Percentiles rank a stretch among this genome's conserved stretches.
Conservation (phyloP, 345 rosid species). For the Zanthoxylum bungeanum region DNA sequence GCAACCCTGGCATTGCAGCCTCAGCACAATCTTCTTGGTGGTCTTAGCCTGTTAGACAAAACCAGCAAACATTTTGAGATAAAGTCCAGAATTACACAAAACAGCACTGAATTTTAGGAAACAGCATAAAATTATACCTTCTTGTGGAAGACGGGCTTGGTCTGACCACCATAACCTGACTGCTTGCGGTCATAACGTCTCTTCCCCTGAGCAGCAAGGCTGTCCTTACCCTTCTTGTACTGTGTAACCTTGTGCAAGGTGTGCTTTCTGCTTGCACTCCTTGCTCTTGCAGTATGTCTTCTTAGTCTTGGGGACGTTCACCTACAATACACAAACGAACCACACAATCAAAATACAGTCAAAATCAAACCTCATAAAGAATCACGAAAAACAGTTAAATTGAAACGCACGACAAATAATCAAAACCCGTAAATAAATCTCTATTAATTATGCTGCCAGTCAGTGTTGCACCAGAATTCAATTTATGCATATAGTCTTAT, state of each 20-base stretch:
- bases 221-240: slow-evolving; percentile 81
- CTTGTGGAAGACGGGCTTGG: slow-evolving; percentile 86
- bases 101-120: neutral
- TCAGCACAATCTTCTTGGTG: slow-evolving; percentile 81
- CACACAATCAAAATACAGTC: neutral
- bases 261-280: slow-evolving; percentile 79
- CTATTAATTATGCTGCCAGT: too few species aligned
- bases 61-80: neutral
- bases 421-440: too few species aligned
- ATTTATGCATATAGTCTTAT: too few species aligned
- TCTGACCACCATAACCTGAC: slow-evolving; percentile 86
- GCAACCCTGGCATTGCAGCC: slow-evolving; percentile 82
- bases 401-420: too few species aligned
- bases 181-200: slow-evolving; percentile 81
- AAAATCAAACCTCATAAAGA: neutral
- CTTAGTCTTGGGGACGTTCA: slow-evolving; percentile 86
- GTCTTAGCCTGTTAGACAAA: slow-evolving; percentile 55
- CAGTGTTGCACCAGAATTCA: too few species aligned
- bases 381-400: neutral
- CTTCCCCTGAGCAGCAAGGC: slow-evolving; percentile 83
- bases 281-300: slow-evolving; percentile 79
- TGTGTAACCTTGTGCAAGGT: slow-evolving; percentile 82
- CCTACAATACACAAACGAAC: slow-evolving; percentile 30
- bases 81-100: neutral
- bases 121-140: slow-evolving; percentile 33